phyloP scores from a whole-genome alignment of 176 grass and related monocot genomes.

The Zoysia japonica region DNA sequence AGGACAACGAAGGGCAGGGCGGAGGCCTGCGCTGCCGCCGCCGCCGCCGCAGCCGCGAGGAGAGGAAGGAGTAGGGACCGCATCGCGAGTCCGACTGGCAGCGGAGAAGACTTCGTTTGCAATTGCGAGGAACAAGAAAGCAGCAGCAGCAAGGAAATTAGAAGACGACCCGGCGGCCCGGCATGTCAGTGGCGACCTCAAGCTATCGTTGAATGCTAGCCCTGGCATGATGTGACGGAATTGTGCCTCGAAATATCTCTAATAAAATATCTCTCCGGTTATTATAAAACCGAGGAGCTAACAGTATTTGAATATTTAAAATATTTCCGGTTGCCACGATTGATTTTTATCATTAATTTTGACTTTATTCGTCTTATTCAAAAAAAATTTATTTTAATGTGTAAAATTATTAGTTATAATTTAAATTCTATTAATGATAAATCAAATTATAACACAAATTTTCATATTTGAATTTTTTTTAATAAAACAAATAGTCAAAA shows the following conservation, averaged over 20 bases:
- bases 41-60: neutral
- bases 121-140: neutral
- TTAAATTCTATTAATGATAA: too few relatives aligned
- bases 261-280: too few relatives aligned
- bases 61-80: neutral
- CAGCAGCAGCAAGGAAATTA: neutral
- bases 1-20: conserved; percentile 71
- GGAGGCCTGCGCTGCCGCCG: conserved; percentile 17
- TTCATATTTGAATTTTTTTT: too few relatives aligned
- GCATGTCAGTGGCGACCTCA: neutral
- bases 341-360: too few relatives aligned
- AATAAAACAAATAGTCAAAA: too few relatives aligned
- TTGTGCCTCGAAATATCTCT: neutral
- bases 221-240: neutral
- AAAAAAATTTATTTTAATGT: too few relatives aligned
- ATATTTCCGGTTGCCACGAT: too few relatives aligned
- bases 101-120: neutral
- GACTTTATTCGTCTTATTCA: too few relatives aligned
- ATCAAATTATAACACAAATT: too few relatives aligned
- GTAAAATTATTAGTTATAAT: too few relatives aligned
- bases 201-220: neutral
- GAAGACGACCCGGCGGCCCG: neutral
- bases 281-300: too few relatives aligned
- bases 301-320: neutral
- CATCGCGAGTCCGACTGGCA: conserved; percentile 12